Percentiles rank a stretch among this genome's conserved stretches.
phyloP scores from a whole-genome alignment of 1,284 basidiomycete genomes.

The Apiotrichum siamense region DNA sequence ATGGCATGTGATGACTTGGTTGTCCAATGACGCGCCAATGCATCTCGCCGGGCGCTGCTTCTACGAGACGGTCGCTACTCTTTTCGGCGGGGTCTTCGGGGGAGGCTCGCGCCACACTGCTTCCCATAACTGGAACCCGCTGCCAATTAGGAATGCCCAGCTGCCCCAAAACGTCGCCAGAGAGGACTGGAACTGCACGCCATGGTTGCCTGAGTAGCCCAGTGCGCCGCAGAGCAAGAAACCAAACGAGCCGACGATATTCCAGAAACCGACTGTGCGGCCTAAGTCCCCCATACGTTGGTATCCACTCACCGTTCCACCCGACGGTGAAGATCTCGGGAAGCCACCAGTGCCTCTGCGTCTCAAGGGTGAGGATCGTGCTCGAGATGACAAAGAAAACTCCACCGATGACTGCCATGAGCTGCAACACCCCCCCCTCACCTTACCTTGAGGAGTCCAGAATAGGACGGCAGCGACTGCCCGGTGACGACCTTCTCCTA shows the following conservation, averaged over 20 bases:
- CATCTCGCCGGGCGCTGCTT: too few species aligned
- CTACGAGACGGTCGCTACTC: too few species aligned
- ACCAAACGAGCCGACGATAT: constrained; percentile 50
- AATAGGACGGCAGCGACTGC: constrained; percentile 45
- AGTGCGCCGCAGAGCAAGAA: constrained; percentile 57
- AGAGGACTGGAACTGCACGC: constrained; percentile 52
- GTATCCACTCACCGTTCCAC: constrained; percentile 55
- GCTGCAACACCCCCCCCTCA: background rate
- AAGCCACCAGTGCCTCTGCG: constrained; percentile 55
- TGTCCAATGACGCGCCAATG: too few species aligned
- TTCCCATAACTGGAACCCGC: constrained; percentile 52
- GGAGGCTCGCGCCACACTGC: constrained; percentile 23
- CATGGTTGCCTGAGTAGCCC: constrained; percentile 49
- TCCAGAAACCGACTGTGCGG: background rate
- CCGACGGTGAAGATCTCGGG: constrained; percentile 47
- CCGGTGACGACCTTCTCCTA: constrained; percentile 11
- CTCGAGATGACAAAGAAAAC: constrained; percentile 56
- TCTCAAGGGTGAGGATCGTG: constrained; percentile 55
- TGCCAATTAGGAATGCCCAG: constrained; percentile 59
- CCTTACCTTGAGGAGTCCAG: constrained; percentile 51
- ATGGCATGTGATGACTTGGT: too few species aligned
- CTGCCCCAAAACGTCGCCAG: constrained; percentile 58
- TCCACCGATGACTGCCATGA: constrained; percentile 55
- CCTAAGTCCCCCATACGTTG: too few species aligned
- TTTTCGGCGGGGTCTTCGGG: too few species aligned